A percentile compares a stretch with the other conserved stretches of the same genome.
Conservation (phyloP, 176 grass and related monocot genomes). For the Thalia dealbata region DNA sequence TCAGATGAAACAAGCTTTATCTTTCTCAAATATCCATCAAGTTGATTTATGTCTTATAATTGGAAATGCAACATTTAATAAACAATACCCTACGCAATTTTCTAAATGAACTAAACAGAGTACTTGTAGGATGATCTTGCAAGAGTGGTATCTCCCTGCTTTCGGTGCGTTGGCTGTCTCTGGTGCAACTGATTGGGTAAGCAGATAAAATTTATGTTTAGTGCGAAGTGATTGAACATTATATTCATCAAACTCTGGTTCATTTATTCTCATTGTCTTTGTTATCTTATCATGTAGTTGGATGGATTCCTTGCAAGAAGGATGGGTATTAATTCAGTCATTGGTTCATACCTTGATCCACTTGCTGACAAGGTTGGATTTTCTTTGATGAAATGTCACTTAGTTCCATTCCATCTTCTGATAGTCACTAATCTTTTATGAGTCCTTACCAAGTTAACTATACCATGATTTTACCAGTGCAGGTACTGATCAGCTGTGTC, state of each 20-base stretch:
- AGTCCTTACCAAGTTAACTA: neutral
- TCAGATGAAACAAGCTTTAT: neutral
- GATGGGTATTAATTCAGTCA: slow-evolving; percentile 82
- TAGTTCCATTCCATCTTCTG: neutral
- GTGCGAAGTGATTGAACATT: neutral
- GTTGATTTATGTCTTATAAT: neutral
- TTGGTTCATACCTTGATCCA: slow-evolving; percentile 93
- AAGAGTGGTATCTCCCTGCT: slow-evolving; percentile 85
- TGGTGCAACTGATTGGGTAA: slow-evolving; percentile 93
- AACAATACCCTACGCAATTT: neutral
- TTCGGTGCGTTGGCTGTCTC: slow-evolving; percentile 64
- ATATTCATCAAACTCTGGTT: neutral
- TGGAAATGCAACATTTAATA: neutral
- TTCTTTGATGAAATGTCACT: neutral
- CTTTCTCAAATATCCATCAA: neutral
- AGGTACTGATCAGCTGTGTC: slow-evolving; percentile 83
- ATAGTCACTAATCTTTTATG: neutral
- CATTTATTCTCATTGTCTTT: slow-evolving; percentile 15
- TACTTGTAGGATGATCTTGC: slow-evolving; percentile 68
- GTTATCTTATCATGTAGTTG: slow-evolving; percentile 38
- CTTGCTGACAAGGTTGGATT: slow-evolving; percentile 75
- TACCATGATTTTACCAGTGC: slow-evolving; percentile 11
- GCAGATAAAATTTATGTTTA: slow-evolving; percentile 15
- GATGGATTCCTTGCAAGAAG: slow-evolving; percentile 96
- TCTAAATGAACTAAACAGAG: slow-evolving; percentile 21